phyloP scores from a whole-genome alignment of 2,329 filamentous ascomycete species.

The Aciculosporium take region DNA sequence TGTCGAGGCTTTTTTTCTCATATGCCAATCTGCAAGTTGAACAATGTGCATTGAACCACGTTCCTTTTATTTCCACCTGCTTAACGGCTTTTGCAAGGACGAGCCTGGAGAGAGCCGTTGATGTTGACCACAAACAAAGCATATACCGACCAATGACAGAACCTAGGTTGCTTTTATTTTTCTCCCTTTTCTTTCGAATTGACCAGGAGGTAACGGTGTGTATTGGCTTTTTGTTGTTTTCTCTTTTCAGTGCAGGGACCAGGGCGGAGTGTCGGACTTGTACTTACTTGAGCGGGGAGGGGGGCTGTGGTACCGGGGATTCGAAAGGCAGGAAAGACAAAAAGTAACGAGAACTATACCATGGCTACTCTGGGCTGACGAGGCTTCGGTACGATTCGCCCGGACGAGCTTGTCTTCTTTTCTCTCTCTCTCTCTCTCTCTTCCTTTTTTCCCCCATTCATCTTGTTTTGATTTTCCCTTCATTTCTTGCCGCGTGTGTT shows the following conservation, averaged over 20 bases:
- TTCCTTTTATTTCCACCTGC: conserved; percentile 14
- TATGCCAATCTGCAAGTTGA: conserved; percentile 11
- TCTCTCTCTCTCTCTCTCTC: not conserved
- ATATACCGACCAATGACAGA: conserved; percentile 20
- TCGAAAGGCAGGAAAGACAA: conserved; percentile 25
- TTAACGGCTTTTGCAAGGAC: conserved; percentile 26
- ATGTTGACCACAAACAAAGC: conserved; percentile 23
- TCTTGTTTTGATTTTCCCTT: too few relatives aligned
- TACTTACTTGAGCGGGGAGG: too few relatives aligned
- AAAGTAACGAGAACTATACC: conserved; percentile 23
- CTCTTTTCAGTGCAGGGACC: conserved; percentile 14
- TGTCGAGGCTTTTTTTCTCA: conserved; percentile 15
- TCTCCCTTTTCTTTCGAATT: conserved; percentile 14
- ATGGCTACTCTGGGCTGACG: conserved; percentile 22
- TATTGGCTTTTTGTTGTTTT: conserved; percentile 18
- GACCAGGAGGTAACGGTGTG: conserved; percentile 21
- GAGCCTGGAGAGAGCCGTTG: conserved; percentile 31
- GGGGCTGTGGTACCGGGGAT: conserved; percentile 18
- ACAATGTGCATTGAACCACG: conserved; percentile 12
- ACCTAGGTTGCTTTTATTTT: conserved; percentile 21
- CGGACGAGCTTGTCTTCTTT: conserved; percentile 10
- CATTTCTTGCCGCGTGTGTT: too few relatives aligned
- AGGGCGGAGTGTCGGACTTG: conserved; percentile 26
- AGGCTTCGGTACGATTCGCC: conserved; percentile 18
- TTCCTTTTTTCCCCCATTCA: not conserved